phyloP scores from a whole-genome alignment of 164 flowering plant species.

The Protea cynaroides region DNA sequence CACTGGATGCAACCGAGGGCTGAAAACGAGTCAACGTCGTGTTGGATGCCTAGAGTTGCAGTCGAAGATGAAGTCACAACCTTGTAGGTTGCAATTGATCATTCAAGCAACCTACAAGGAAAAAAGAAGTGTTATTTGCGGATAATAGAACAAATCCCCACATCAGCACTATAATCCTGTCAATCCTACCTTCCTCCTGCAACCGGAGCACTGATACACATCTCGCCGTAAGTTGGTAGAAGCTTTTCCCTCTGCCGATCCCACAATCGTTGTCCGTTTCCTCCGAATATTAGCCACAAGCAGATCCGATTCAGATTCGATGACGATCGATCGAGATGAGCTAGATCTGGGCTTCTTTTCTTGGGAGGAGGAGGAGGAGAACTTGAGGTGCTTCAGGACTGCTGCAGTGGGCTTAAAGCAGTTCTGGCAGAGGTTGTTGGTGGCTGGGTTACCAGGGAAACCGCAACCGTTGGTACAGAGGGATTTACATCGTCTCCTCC shows the following conservation, averaged over 20 bases:
- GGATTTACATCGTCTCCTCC: too few relatives aligned
- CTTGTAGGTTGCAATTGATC: too few relatives aligned
- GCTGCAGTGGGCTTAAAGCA: conserved; percentile 39
- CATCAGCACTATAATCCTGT: conserved; percentile 69
- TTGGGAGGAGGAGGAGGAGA: too few relatives aligned
- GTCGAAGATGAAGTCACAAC: too few relatives aligned
- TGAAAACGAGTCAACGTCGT: too few relatives aligned
- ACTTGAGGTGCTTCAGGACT: background rate
- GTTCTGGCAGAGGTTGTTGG: conserved; percentile 52
- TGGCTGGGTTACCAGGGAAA: conserved; percentile 39
- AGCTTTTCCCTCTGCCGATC: conserved; percentile 1
- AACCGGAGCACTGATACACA: conserved; percentile 54
- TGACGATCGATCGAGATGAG: conserved; percentile 10
- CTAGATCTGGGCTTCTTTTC: conserved; percentile 30
- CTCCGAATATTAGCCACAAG: conserved; percentile 1
- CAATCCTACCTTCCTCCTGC: conserved; percentile 56
- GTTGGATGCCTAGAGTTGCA: too few relatives aligned
- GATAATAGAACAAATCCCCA: conserved; percentile 60
- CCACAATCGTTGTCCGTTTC: background rate
- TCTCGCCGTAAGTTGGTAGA: conserved; percentile 13
- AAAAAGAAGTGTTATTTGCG: too few relatives aligned
- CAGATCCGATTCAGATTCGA: conserved; percentile 6
- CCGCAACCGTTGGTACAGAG: conserved; percentile 36
- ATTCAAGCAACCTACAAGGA: too few relatives aligned
- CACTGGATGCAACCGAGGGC: too few relatives aligned